These are phyloP conservation scores for Aspergillus saccharolyticus DNA, from an alignment of 495 filamentous ascomycete genomes.

Conservation along the genomic window DNA sequence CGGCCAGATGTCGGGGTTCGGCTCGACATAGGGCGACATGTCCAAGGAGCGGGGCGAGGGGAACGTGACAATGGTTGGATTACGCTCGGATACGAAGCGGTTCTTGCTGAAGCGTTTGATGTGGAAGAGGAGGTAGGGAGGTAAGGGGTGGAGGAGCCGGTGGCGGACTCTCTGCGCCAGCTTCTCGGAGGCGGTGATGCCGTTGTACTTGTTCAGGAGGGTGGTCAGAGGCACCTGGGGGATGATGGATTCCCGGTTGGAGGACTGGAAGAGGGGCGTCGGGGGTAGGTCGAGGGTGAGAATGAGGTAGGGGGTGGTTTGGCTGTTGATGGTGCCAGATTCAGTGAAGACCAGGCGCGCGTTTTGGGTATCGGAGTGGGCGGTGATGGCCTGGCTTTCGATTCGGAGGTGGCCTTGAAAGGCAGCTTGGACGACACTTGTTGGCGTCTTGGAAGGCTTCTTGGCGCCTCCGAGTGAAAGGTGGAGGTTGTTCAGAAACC, in stretches of 20 bases:
- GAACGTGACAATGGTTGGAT: conserved; percentile 97
- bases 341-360: conserved; percentile 94
- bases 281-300: conserved; percentile 89
- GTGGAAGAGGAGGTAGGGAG: conserved; percentile 89
- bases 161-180: conserved; percentile 80
- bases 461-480: conserved; percentile 85
- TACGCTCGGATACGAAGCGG: conserved; percentile 92
- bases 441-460: conserved; percentile 61
- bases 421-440: conserved; percentile 77
- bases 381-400: conserved; percentile 91
- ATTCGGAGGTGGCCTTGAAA: conserved; percentile 92
- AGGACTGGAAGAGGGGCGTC: conserved; percentile 95
- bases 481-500: conserved; percentile 96
- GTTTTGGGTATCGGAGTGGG: conserved; percentile 73
- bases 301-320: conserved; percentile 75
- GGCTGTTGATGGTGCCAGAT: conserved; percentile 70
- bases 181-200: conserved; percentile 79
- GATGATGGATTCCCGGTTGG: conserved; percentile 86
- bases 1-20: conserved; percentile 54
- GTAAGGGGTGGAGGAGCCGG: conserved; percentile 85
- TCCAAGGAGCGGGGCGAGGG: conserved; percentile 72
- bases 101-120: conserved; percentile 96
- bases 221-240: conserved; percentile 88
- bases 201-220: conserved; percentile 92
- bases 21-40: conserved; percentile 82